Evolutionary conservation across 495 filamentous ascomycete species (phyloP), one percentile per base, ranked within the genome.

Genomic region (Neurospora sp.): DNA sequence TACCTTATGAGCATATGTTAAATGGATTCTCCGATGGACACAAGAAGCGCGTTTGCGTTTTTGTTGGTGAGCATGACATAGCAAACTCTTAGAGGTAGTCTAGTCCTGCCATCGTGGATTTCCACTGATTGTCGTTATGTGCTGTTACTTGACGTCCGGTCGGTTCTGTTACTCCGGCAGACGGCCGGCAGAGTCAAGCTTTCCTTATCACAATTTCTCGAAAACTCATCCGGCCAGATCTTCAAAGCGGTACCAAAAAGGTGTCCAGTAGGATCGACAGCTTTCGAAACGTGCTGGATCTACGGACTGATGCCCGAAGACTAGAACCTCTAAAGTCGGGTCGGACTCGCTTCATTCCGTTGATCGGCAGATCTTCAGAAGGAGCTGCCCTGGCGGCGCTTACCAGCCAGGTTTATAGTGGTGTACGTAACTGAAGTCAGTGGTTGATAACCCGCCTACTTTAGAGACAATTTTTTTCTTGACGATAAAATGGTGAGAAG

Each of bases 231-330:
- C 48, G 20, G 18, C n/a, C n/a, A n/a, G n/a, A n/a, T n/a, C n/a
- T n/a, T n/a, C n/a, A n/a, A n/a, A n/a, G n/a, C n/a, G n/a, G n/a
- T n/a, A n/a, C n/a, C n/a, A n/a, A n/a, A n/a, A n/a, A n/a, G n/a
- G 8, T 38, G 66, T 73, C 76, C 76, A 77, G 59, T 77, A 72
- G 73, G 69, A 74, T 23, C 4, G 39, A 14, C 72, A 62, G 31
- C 38, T 44, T 62, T 38, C 12, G 14, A 48, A 77, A 77, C 75
- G 75, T 77, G 75, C 39, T 12, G 35, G 40, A 20, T 31, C 9
- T 39, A 16, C 42, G 12, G 39, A 41, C 3, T 40, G 14, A 38
- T 31, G 18, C 39, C 46, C 44, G 69, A 39, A 35, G 48, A 42
- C 41, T 16, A 18, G 16, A 12, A 16, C 40, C 12, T 41, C 44